Percentiles rank a stretch among this genome's conserved stretches.
These are phyloP conservation scores for Taphrina confusa DNA, from an alignment of 1,139 yeast species.

Conservation along the genomic window DNA sequence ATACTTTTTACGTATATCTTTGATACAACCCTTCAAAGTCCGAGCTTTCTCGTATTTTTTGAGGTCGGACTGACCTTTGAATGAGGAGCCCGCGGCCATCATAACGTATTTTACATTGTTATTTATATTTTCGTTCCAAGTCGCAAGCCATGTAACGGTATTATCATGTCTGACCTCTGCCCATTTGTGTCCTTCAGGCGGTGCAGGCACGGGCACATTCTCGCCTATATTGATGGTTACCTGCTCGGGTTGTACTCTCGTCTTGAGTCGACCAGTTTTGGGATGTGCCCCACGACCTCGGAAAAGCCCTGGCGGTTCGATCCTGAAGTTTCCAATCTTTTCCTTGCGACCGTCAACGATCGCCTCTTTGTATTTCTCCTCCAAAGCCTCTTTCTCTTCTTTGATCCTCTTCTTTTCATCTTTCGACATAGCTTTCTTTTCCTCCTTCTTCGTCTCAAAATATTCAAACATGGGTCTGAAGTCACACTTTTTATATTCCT, in stretches of 20 bases:
- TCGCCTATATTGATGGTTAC: slow-evolving; percentile 79
- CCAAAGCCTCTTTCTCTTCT: slow-evolving; percentile 69
- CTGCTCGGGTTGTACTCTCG: slow-evolving; percentile 82
- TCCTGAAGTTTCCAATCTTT: slow-evolving; percentile 87
- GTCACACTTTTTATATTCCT: slow-evolving; percentile 71
- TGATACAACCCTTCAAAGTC: slow-evolving; percentile 59
- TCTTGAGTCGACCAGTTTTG: slow-evolving; percentile 75
- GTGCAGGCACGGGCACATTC: slow-evolving; percentile 70
- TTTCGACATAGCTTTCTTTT: slow-evolving; percentile 64
- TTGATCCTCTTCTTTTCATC: slow-evolving; percentile 74
- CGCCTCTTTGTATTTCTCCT: slow-evolving; percentile 82
- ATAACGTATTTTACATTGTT: slow-evolving; percentile 83
- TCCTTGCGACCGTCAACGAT: slow-evolving; percentile 82
- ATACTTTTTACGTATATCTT: slow-evolving; percentile 73
- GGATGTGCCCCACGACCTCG: slow-evolving; percentile 98
- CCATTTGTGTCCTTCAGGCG: slow-evolving; percentile 90
- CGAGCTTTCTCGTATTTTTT: slow-evolving; percentile 94
- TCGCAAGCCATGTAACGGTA: slow-evolving; percentile 92
- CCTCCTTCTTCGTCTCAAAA: slow-evolving; percentile 70
- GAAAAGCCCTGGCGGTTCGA: slow-evolving; percentile 95
- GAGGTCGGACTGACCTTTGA: slow-evolving; percentile 87
- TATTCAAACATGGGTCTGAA: slow-evolving; percentile 72
- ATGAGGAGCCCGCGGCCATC: slow-evolving; percentile 85
- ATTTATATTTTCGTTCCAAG: slow-evolving; percentile 93
- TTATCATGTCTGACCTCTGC: slow-evolving; percentile 85